These are phyloP conservation scores for Centrapalus pauciflorus DNA, from an alignment of 129 eudicot species.

Conservation along the genomic window DNA sequence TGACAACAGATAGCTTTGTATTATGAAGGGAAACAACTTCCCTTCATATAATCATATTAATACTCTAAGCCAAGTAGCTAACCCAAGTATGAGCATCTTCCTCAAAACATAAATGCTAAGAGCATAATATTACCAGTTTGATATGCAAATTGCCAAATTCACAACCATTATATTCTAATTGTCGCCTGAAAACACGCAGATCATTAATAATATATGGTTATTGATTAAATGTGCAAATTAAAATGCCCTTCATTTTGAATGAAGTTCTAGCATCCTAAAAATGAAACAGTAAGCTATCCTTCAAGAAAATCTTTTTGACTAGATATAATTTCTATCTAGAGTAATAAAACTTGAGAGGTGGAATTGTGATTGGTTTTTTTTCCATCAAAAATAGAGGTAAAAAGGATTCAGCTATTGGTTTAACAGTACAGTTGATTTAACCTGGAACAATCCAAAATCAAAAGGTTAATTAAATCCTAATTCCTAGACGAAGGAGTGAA, in stretches of 20 bases:
- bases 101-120: background rate
- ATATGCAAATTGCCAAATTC: background rate
- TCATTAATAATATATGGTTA: background rate
- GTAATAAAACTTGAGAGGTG: too few relatives aligned
- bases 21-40: slow-evolving; percentile 5
- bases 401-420: background rate
- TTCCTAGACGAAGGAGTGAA: background rate
- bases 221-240: background rate
- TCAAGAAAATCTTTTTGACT: background rate
- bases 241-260: too few relatives aligned
- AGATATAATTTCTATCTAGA: background rate
- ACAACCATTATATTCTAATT: background rate
- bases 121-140: background rate
- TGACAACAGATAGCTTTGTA: slow-evolving; percentile 1
- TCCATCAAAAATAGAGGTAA: background rate
- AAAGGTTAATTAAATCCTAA: background rate
- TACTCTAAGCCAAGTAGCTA: slow-evolving; percentile 8
- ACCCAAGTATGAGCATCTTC: slow-evolving; percentile 2
- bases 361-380: background rate
- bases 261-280: slow-evolving; percentile 4
- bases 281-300: background rate
- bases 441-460: background rate
- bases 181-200: background rate
- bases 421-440: background rate
- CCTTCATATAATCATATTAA: background rate